phyloP scores from a whole-genome alignment of 2,329 filamentous ascomycete genomes.

The Davidsoniella virescens region DNA sequence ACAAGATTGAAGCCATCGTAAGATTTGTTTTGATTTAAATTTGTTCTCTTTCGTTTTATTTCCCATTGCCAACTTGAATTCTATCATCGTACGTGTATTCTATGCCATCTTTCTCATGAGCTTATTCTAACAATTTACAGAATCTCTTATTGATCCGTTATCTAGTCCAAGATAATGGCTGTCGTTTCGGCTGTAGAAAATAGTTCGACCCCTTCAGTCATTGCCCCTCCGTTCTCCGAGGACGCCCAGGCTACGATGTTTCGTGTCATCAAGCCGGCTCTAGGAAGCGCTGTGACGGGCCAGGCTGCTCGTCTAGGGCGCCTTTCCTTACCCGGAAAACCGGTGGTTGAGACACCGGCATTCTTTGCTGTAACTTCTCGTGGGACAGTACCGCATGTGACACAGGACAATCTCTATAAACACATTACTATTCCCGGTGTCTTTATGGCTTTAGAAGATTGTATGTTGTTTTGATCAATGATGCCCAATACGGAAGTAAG shows the following conservation, averaged over 20 bases:
- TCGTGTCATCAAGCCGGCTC: conserved; percentile 28
- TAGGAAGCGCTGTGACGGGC: conserved; percentile 19
- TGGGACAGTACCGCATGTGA: conserved; percentile 72
- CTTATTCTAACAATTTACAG: no score
- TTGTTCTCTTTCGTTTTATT: no score
- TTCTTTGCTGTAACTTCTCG: conserved; percentile 69
- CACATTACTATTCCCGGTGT: conserved; percentile 50
- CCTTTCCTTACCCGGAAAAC: conserved; percentile 44
- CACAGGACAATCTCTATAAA: conserved; percentile 62
- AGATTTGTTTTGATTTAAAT: not conserved
- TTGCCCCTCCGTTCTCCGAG: not conserved
- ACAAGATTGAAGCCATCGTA: not conserved
- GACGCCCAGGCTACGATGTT: conserved; percentile 19
- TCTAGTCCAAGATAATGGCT: not conserved
- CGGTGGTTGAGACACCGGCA: conserved; percentile 63
- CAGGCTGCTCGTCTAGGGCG: conserved; percentile 48
- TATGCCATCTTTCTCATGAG: no score
- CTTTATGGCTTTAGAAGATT: conserved; percentile 83
- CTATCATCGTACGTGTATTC: no score
- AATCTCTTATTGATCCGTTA: no score
- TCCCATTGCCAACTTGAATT: no score
- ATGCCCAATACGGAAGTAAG: not conserved
- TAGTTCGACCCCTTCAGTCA: not conserved
- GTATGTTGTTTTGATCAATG: conserved; percentile 35
- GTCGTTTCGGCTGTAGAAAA: not conserved